Base-by-base conservation (phyloP, 345 rosid genomes). In the Eucalyptus curtisii region DNA sequence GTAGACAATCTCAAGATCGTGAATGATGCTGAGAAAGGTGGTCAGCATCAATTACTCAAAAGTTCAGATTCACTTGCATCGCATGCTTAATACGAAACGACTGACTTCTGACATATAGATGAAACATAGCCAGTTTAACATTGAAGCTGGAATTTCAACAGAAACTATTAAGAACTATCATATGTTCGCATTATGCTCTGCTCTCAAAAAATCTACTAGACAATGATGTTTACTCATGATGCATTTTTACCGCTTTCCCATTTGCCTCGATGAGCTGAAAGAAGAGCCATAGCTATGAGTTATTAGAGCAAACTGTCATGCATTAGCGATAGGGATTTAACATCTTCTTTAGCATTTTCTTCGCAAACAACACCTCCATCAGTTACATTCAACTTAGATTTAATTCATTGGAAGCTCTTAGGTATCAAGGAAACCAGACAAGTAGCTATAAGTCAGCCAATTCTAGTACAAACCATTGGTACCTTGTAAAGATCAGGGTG, bases 401-500 rank as follows among this genome's bases (percentile, higher is more conserved):
- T 76, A 37, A 40, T 76, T 76, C 8, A 1, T 76, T 44, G 42
- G 81, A 37, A 40, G 82, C 47, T 40, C 82, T 31, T 20, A 40
- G 3, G 5, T 76, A 20, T 76, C 27, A 40, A 76, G 27, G 47
- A 76, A 76, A 55, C 87, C 40, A 33, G 87, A n/a, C 42, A 49
- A 86, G 44, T 86, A 86, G 87, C 55, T 86, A 25, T 49, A 47
- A 86, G 42, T 50, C 55, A 42, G 30, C 55, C 45, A 50, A 86
- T 31, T 49, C 30, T 49, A 19, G 50, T 10, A 20, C 47, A 20
- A 64, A 76, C 82, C 47, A 76, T 20, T 40, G 19, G 79, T 92
- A 97, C 97, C 93, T 90, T 92, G 79, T 90, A 91, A 27, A 95
- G 88, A 61, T 89, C 88, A 49, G 64, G 89, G 90, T 97, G 94